phyloP scores from a whole-genome alignment of 208 protist genomes.

The Leishmania lainsoni region DNA sequence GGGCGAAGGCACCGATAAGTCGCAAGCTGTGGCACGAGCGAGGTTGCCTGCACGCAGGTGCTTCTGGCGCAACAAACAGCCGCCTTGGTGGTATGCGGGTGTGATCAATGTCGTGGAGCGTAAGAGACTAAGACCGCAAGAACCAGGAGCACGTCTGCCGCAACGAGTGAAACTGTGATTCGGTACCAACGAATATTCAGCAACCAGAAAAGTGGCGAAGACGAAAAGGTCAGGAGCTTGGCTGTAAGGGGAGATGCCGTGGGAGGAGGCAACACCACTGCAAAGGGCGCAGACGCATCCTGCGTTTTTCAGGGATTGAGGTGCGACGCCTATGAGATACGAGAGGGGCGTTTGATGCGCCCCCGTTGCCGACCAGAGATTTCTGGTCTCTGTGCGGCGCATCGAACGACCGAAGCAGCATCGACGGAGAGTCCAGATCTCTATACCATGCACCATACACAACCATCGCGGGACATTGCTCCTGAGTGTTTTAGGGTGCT shows the following conservation, averaged over 20 bases:
- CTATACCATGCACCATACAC: background rate
- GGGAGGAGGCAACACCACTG: background rate
- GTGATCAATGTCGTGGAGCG: background rate
- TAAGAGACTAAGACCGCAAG: background rate
- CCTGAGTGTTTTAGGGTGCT: background rate
- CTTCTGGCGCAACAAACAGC: background rate
- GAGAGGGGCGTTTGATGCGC: background rate
- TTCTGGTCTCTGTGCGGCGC: background rate
- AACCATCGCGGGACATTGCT: background rate
- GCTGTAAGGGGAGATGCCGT: background rate
- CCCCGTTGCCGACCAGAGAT: background rate
- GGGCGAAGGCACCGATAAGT: background rate
- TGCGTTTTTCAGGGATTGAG: background rate
- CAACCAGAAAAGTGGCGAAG: background rate
- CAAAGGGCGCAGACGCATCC: background rate
- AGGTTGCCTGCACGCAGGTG: background rate
- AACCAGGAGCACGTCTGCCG: background rate
- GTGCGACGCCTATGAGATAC: background rate
- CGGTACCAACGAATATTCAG: background rate
- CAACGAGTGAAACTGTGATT: background rate
- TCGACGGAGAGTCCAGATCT: background rate
- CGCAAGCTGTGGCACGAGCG: background rate
- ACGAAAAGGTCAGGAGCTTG: background rate
- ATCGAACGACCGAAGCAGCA: constrained; percentile 15
- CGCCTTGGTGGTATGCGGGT: background rate